phyloP scores from a whole-genome alignment of 768 basidiomycete species.

The Boletus sp. region DNA sequence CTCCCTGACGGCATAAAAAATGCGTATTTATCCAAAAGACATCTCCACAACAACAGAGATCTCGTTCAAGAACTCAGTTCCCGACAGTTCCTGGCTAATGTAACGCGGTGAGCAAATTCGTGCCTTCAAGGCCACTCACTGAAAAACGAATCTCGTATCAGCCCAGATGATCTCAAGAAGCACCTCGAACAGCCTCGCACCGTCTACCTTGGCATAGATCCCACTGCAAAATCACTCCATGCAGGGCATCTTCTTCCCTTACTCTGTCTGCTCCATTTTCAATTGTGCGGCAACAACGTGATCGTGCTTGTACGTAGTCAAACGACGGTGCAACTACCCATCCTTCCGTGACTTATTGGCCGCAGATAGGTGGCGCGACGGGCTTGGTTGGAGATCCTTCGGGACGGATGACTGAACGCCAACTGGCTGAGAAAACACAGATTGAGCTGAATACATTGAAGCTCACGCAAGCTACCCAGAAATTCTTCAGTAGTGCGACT shows the following conservation, averaged over 20 bases:
- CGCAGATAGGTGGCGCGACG: slow-evolving; percentile 91
- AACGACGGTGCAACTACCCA: background rate
- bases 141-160: slow-evolving; percentile 17
- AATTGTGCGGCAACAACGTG: slow-evolving; percentile 73
- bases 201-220: slow-evolving; percentile 89
- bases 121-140: background rate
- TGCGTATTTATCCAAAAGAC: slow-evolving; percentile 1
- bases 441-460: slow-evolving; percentile 63
- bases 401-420: slow-evolving; percentile 79
- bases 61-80: slow-evolving; percentile 33
- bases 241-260: slow-evolving; percentile 92
- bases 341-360: background rate
- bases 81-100: slow-evolving; percentile 35
- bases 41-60: slow-evolving; percentile 18
- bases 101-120: slow-evolving; percentile 31
- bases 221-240: slow-evolving; percentile 85
- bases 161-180: slow-evolving; percentile 41
- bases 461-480: slow-evolving; percentile 62
- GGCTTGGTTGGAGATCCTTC: slow-evolving; percentile 98
- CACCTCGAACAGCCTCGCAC: slow-evolving; percentile 42
- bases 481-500: slow-evolving; percentile 67
- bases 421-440: slow-evolving; percentile 54
- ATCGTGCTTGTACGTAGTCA: slow-evolving; percentile 71
- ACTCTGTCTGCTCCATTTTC: slow-evolving; percentile 84
- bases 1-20: background rate